These are phyloP conservation scores for Solanum virginianum DNA, from an alignment of 257 asterid species.

Conservation along the genomic window DNA sequence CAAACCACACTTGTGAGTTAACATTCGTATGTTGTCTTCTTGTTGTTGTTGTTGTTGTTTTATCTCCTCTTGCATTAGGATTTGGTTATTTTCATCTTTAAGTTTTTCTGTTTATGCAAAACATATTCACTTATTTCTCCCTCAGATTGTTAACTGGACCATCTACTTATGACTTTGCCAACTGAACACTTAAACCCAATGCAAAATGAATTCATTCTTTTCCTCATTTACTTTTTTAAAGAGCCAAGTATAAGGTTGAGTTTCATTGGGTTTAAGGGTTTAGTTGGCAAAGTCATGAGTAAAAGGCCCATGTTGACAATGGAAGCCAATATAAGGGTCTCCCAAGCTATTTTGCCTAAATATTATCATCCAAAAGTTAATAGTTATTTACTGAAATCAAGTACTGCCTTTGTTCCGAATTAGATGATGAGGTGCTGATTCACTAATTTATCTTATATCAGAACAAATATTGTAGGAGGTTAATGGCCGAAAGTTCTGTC, in stretches of 20 bases:
- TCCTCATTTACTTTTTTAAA: background rate
- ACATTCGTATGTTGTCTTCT: background rate
- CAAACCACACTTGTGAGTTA: background rate
- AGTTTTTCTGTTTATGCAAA: background rate
- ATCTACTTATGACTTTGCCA: background rate
- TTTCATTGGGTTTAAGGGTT: background rate
- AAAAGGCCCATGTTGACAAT: background rate
- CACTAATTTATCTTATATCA: background rate
- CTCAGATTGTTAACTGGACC: background rate
- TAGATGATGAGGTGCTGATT: background rate
- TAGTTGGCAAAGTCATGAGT: background rate
- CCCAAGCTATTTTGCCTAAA: background rate
- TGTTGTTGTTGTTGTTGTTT: background rate
- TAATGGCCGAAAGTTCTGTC: background rate
- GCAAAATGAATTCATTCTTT: background rate
- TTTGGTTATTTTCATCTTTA: background rate
- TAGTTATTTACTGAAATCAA: background rate
- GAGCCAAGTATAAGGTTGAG: background rate
- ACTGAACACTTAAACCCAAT: background rate
- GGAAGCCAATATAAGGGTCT: background rate
- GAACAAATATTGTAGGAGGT: background rate
- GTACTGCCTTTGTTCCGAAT: background rate
- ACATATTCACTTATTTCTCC: background rate
- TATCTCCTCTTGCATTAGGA: background rate
- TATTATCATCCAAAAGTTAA: background rate